A percentile compares a stretch with the other conserved stretches of the same genome.
phyloP scores from a whole-genome alignment of 306 rosid species.

The Rosa rugosa region DNA sequence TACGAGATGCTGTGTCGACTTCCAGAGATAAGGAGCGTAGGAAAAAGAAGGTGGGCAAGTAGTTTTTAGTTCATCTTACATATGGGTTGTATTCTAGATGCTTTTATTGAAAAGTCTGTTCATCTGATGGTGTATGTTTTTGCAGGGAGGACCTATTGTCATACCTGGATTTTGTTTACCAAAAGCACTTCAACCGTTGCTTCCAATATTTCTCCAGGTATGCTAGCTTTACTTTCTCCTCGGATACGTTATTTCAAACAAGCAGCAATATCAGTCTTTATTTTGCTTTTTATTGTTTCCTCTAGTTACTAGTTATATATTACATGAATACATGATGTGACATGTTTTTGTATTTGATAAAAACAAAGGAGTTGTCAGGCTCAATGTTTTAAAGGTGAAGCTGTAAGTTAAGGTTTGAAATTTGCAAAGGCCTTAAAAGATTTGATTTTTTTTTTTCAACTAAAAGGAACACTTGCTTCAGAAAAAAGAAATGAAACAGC shows the following conservation, averaged over 20 bases:
- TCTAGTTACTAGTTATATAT: background rate
- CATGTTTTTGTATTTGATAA: background rate
- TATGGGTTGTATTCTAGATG: background rate
- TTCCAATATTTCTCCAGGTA: slow-evolving; percentile 97
- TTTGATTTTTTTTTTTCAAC: background rate
- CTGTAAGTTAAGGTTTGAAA: background rate
- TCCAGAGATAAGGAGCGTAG: slow-evolving; percentile 93
- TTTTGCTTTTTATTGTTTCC: background rate
- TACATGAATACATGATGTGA: background rate
- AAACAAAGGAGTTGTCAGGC: background rate
- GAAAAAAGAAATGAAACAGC: background rate
- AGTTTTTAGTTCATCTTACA: slow-evolving; percentile 12
- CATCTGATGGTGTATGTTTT: slow-evolving; percentile 13
- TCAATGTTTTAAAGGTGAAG: background rate
- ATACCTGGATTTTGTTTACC: slow-evolving; percentile 95
- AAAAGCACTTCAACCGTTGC: slow-evolving; percentile 91
- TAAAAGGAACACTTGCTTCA: background rate
- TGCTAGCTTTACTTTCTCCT: slow-evolving; percentile 19
- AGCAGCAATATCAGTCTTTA: background rate
- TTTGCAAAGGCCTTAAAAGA: background rate
- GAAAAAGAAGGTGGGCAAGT: slow-evolving; percentile 76
- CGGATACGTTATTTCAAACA: background rate
- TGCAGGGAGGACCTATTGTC: slow-evolving; percentile 91
- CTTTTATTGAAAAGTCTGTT: background rate
- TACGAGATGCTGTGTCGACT: slow-evolving; percentile 95